Conservation (phyloP, 805 yeast species). For the Saccharomycopsis capsularis region DNA sequence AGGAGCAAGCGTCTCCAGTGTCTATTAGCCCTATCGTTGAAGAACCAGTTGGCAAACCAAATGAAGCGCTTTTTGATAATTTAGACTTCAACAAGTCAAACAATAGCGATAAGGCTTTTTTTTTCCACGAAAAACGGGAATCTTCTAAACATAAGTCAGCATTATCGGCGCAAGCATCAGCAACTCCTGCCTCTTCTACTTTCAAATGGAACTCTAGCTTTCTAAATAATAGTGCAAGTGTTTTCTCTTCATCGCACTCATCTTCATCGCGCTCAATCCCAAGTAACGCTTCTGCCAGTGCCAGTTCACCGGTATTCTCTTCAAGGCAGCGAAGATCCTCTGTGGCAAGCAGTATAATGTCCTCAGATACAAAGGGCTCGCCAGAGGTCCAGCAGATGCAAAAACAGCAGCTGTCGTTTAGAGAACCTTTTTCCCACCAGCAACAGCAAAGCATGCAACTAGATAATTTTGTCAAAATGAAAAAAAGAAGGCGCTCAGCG, state of each 20-base stretch:
- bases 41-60: too few species aligned
- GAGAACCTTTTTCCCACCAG: not conserved
- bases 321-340: constrained; percentile 10
- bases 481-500: constrained; percentile 25
- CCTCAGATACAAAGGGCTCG: not conserved
- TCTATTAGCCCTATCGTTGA: too few species aligned
- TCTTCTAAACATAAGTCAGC: too few species aligned
- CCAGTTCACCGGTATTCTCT: not conserved
- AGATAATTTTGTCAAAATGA: constrained; percentile 8
- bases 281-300: not conserved
- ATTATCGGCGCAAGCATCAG: too few species aligned
- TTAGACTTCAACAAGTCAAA: too few species aligned
- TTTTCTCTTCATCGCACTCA: not conserved
- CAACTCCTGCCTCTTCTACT: too few species aligned
- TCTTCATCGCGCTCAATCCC: not conserved
- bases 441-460: not conserved
- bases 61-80: too few species aligned
- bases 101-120: too few species aligned
- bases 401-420: not conserved
- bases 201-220: constrained; percentile 18
- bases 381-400: not conserved
- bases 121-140: too few species aligned
- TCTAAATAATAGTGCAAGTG: constrained; percentile 3
- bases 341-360: constrained; percentile 8
- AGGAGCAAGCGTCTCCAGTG: too few species aligned